Evolutionary conservation across 2,329 filamentous ascomycete genomes (phyloP), one percentile per base, ranked within the genome.

Genomic region (Amauroascus niger): DNA sequence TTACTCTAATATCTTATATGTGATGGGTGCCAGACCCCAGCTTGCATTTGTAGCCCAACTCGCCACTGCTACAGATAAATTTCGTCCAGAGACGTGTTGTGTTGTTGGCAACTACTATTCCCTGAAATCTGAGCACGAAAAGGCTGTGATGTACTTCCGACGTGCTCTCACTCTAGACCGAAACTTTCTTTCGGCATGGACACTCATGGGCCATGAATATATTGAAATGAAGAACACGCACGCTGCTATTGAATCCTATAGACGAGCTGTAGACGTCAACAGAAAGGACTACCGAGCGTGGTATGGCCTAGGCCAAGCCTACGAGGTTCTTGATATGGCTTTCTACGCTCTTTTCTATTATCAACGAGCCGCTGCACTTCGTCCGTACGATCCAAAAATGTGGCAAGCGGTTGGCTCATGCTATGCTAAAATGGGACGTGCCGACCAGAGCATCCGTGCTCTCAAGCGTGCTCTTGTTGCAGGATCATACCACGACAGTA

Each of bases 161-260:
- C 84, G 93, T 20, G 93, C 93, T 0, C 73, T 98, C 18, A 94
- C 88, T 0, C 76, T 98, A 0, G 93, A 98, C 66, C 83, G 91
- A 8, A 85, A 83, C 24, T 98, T 93, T 66, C 78, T 96, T 14
- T 94, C 89, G 0, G 93, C 93, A 1, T 98, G 93, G 93, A 98
- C 93, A 0, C 76, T 98, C 1, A 97, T 98, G 91, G 93, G 93
- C 1, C 93, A 98, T 69, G 93, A 98, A 68, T 98, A 96, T 62
- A 89, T 97, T 52, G 93, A 98, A 69, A 83, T 98, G 71, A 98
- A 97, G 66, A 98, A 98, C 67, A 97, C 91, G 0, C 93, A 98
- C 64, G 91, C 93, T 0, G 93, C 93, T 7, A 97, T 98, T 57
- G 93, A 98, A 68, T 95, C 88, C 1, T 98, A 98, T 65, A 83